Percentiles rank a stretch among this genome's conserved stretches.
These are phyloP conservation scores for Fraxinus ornus DNA, from an alignment of 305 asterid species.

Conservation along the genomic window DNA sequence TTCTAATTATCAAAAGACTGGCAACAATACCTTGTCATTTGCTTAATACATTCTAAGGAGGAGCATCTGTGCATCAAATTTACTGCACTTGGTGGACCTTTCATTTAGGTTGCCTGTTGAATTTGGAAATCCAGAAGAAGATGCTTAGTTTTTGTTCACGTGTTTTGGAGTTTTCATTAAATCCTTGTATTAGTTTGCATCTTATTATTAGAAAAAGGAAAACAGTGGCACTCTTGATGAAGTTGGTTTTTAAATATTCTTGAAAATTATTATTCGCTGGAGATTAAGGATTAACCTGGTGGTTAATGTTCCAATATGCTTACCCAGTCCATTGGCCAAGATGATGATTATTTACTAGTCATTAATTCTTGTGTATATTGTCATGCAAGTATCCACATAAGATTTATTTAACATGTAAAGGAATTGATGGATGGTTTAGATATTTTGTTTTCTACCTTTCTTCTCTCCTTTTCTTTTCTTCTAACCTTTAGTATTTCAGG, in stretches of 20 bases:
- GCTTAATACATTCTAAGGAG: not conserved
- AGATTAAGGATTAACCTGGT: not conserved
- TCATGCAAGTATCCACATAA: not conserved
- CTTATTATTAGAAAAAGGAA: not conserved
- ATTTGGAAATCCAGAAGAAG: not conserved
- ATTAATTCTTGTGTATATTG: not conserved
- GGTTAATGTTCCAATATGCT: not conserved
- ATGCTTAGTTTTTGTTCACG: not conserved
- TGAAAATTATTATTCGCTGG: not conserved
- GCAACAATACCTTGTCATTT: not conserved
- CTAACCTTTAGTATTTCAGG: slow-evolving; percentile 51
- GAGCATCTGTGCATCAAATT: not conserved
- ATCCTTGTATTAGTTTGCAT: not conserved
- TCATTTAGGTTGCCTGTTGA: not conserved
- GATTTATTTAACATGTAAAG: not conserved
- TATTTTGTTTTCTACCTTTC: not conserved
- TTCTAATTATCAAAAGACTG: not conserved
- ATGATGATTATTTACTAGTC: not conserved
- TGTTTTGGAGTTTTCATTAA: not conserved
- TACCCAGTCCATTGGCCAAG: not conserved
- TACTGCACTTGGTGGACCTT: not conserved
- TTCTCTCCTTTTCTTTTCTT: slow-evolving; percentile 18
- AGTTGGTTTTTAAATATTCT: not conserved
- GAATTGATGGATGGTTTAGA: not conserved
- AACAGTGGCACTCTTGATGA: not conserved